phyloP scores from a whole-genome alignment of 2,329 filamentous ascomycete species.

The Talaromyces sp. region DNA sequence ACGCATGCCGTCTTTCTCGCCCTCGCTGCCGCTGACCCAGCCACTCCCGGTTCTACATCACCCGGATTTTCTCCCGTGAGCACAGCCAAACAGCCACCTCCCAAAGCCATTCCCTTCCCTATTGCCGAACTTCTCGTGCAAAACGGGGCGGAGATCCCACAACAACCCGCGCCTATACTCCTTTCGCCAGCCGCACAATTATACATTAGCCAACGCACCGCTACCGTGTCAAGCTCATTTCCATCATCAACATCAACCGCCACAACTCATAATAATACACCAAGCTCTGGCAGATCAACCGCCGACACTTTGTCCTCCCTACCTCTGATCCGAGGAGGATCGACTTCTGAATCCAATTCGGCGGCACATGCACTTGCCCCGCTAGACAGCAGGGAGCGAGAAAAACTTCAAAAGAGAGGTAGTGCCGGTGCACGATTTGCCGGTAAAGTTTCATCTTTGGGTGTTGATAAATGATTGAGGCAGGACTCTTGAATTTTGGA shows the following conservation, averaged over 20 bases:
- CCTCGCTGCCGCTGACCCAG: conserved; percentile 87
- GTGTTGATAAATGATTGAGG: conserved; percentile 4
- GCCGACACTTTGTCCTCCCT: conserved; percentile 59
- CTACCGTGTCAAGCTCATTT: conserved; percentile 27
- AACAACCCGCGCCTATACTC: conserved; percentile 73
- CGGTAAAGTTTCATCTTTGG: conserved; percentile 47
- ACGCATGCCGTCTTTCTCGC: conserved; percentile 90
- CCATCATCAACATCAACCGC: conserved; percentile 9
- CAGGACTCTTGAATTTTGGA: background rate
- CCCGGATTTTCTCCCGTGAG: conserved; percentile 26
- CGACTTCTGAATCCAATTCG: conserved; percentile 27
- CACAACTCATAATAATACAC: background rate
- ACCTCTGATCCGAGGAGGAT: conserved; percentile 51
- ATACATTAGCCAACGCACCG: conserved; percentile 76
- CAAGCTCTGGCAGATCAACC: conserved; percentile 57
- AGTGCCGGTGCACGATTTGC: conserved; percentile 71
- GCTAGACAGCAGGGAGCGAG: conserved; percentile 55
- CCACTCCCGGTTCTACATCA: conserved; percentile 59
- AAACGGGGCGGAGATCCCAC: conserved; percentile 86
- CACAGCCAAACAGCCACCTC: conserved; percentile 36
- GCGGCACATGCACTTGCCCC: conserved; percentile 32
- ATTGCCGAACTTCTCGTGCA: conserved; percentile 89
- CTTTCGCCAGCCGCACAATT: conserved; percentile 75
- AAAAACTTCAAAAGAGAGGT: conserved; percentile 74
- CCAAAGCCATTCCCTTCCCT: conserved; percentile 67